These are phyloP conservation scores for Euphorbia corollata DNA, from an alignment of 441 rosid species.

Conservation along the genomic window DNA sequence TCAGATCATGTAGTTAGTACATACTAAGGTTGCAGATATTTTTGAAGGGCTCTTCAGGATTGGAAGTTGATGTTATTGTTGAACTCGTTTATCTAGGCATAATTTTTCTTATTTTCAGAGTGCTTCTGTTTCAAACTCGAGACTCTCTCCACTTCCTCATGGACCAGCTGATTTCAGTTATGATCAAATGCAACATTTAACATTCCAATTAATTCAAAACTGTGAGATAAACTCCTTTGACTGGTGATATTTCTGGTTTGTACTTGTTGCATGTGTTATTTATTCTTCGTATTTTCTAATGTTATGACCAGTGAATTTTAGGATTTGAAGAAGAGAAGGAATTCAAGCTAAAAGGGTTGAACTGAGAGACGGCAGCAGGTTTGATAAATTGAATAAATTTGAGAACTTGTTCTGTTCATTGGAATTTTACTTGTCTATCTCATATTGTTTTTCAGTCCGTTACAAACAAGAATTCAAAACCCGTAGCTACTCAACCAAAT, in stretches of 20 bases:
- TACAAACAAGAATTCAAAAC: no score
- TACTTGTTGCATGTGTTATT: conserved; percentile 1
- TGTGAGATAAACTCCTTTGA: conserved; percentile 33
- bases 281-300: conserved; percentile 15
- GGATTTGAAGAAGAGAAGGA: conserved; percentile 82
- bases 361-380: conserved; percentile 72
- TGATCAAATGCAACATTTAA: conserved; percentile 61
- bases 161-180: conserved; percentile 72
- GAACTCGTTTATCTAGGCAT: not conserved
- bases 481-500: no score
- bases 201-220: conserved; percentile 66
- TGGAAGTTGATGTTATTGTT: not conserved
- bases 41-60: not conserved
- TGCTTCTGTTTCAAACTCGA: conserved; percentile 56
- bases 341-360: conserved; percentile 82
- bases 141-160: conserved; percentile 76
- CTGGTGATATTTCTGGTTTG: conserved; percentile 23
- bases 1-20: not conserved
- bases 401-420: not conserved
- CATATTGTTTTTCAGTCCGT: not conserved
- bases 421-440: not conserved
- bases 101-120: conserved; percentile 32
- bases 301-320: conserved; percentile 22
- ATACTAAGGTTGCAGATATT: not conserved
- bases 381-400: not conserved